Base-by-base conservation (phyloP, 139 green algal species). In the Mesotaenium endlicherianum region DNA sequence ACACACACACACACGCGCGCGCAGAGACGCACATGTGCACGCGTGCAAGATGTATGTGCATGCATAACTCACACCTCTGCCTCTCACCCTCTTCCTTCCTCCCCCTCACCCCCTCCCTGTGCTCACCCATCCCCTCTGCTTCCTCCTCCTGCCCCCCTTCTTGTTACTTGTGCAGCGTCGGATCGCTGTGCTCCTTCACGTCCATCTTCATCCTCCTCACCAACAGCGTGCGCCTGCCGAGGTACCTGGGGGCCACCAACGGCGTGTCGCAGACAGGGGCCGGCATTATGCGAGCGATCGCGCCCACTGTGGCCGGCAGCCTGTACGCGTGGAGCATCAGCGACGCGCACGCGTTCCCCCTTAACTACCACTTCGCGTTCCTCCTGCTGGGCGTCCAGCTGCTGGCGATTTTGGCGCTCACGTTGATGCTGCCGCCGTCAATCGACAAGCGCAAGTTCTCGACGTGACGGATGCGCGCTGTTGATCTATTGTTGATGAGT, bases 201-300 rank as follows among this genome's bases (percentile, higher is more conserved):
- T 86, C 79, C 75, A 69, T 81, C 39, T 78, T 86, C 69, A 86
- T 86, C 40, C 79, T 86, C 31, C 38, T 86, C 75, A 44, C 69
- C 16, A 86, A 86, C 79, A 74, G 43, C 53, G 67, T 86, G 14
- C 75, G 30, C 16, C 40, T 41, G 39, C 41, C 69, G 26, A n/a
- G 75, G 40, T 50, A 83, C 39, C 41, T 86, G 43, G 79, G 79
- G 30, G 75, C 70, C 16, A 38, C 85, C 4, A 86, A 86, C 30
- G 79, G 79, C 3, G 16, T 86, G 26, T 38, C 42, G 31, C 70
- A 83, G 39, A 83, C 79, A 34, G 79, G 38, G 16, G 31, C 39
- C n/a, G 71, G 45, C 6, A 40, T 78, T 2, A 67, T 60, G 71
- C 34, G 79, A 49, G 79, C 79, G 14, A 44, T 86, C 30, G 79